A percentile compares a stretch with the other conserved stretches of the same genome.
These are phyloP conservation scores for Apiotrichum gracile DNA, from an alignment of 1,284 basidiomycete species.

Conservation along the genomic window DNA sequence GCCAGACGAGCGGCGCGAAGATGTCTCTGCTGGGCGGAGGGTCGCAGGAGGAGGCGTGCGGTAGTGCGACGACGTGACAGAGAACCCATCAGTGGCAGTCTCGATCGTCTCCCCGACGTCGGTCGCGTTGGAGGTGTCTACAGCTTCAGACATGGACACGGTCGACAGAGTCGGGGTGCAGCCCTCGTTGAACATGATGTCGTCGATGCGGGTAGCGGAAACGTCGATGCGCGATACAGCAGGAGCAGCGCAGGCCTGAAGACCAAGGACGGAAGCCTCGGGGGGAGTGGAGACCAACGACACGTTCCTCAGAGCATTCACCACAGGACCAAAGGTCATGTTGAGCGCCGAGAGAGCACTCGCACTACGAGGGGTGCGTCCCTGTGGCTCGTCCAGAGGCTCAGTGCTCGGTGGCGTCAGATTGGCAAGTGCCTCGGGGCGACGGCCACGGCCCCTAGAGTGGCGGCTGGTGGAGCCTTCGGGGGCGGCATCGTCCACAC, in stretches of 20 bases:
- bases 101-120: constrained; percentile 26
- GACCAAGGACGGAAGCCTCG: constrained; percentile 15
- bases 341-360: constrained; percentile 23
- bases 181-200: constrained; percentile 18
- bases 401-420: constrained; percentile 14
- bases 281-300: background rate
- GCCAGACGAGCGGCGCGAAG: constrained; percentile 6
- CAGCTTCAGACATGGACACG: constrained; percentile 36
- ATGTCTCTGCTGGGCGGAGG: background rate
- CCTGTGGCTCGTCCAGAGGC: constrained; percentile 10
- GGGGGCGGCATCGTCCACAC: constrained; percentile 21
- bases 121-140: constrained; percentile 29
- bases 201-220: constrained; percentile 19
- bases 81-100: constrained; percentile 31
- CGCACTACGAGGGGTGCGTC: constrained; percentile 9
- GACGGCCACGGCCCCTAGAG: constrained; percentile 2
- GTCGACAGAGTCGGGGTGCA: constrained; percentile 41
- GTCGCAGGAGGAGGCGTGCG: constrained; percentile 3
- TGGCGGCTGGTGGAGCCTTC: constrained; percentile 10
- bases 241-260: constrained; percentile 23
- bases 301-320: constrained; percentile 32
- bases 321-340: constrained; percentile 27
- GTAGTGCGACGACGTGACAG: constrained; percentile 18
- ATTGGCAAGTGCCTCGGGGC: constrained; percentile 5
- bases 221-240: constrained; percentile 32